Conservation (phyloP, 768 basidiomycete genomes). For the Naematelia aurantialba region DNA sequence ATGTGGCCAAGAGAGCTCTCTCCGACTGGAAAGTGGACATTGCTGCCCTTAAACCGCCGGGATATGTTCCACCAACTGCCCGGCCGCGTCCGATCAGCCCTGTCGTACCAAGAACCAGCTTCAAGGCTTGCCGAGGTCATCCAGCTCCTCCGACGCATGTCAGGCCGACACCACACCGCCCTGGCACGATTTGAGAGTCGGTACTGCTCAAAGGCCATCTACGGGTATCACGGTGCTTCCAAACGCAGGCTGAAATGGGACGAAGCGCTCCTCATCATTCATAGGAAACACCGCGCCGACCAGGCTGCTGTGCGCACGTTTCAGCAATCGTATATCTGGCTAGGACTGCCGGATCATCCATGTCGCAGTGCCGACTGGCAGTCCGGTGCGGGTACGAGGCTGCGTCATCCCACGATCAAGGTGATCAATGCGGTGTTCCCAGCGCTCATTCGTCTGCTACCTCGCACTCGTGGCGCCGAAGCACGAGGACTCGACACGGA, state of each 20-base stretch:
- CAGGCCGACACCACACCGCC: neutral
- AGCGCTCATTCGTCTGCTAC: neutral
- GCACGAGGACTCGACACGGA: too few species aligned
- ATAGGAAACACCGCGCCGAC: neutral
- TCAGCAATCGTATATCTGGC: neutral
- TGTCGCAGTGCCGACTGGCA: neutral
- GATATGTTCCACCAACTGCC: neutral
- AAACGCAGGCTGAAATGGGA: neutral
- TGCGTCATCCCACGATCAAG: neutral
- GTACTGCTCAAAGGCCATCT: neutral
- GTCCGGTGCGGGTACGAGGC: neutral
- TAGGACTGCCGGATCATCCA: neutral
- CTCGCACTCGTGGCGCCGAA: neutral
- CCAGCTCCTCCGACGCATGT: neutral
- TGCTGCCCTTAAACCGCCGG: neutral
- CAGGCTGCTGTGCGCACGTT: neutral
- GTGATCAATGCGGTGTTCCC: neutral
- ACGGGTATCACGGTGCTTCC: neutral
- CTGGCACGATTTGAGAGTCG: neutral
- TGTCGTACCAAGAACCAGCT: neutral
- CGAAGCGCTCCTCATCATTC: neutral
- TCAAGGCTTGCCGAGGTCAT: neutral
- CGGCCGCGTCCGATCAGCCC: neutral
- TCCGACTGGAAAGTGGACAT: neutral
- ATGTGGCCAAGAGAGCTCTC: neutral